Evolutionary conservation across 2,329 filamentous ascomycete genomes (phyloP), one percentile per base, ranked within the genome.

Genomic region (Penicillium thymicola): DNA sequence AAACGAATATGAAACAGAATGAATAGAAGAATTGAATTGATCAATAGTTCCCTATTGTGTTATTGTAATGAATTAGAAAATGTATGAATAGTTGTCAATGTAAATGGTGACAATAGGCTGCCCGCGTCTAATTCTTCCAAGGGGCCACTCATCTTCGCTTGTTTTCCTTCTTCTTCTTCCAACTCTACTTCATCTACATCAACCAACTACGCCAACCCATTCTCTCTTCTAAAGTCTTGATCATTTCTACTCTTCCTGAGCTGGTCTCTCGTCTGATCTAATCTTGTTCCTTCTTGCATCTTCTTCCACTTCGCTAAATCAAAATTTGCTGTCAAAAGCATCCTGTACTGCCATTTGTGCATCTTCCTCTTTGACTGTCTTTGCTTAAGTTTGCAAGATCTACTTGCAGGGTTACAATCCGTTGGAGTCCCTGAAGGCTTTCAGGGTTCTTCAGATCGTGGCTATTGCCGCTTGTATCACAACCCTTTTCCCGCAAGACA

Each of bases 101-200:
- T 54, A 32, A 46, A 46, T 27, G 43, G 45, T 46, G 44, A 47
- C 48, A 46, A 51, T 52, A 51, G 44, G 53, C 46, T 58, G 55
- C 59, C 46, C 46, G 59, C 50, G 52, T 32, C 46, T 59, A 57
- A 42, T 45, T 53, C 57, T 59, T 14, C 14, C 50, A 56, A 56
- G 61, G 54, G 51, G 55, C 47, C 53, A 51, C 54, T 58, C 61
- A 54, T 51, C 54, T 40, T 60, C 41, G 46, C 58, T 60, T 59
- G 32, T 28, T 42, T 54, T 54, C 51, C 44, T 34, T 16, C 36
- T n/a, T 37, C 36, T 48, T 38, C 37, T 50, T 51, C 38, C 46
- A 43, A 44, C 51, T 25, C 40, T 27, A 40, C 51, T 32, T 30
- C 28, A 16, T 28, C 23, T 32, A 37, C 38, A 28, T 27, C 30